Evolutionary conservation across 192 early-diverging fungal genomes (phyloP), one percentile per base, ranked within the genome.

Genomic region (Lunasporangiospora selenospora): DNA sequence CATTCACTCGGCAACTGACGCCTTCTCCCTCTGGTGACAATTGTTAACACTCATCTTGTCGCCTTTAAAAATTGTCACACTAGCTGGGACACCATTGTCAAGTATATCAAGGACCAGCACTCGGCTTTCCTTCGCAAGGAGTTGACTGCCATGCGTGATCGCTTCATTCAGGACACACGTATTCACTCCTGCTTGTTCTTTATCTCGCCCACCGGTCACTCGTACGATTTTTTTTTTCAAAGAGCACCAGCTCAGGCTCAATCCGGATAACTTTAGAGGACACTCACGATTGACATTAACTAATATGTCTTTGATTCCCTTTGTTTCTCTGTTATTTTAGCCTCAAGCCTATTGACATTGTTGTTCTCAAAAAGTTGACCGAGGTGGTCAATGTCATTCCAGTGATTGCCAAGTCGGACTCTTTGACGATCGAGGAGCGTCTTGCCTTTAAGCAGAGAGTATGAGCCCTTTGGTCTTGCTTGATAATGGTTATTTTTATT

Each of bases 91-190:
- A 94, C 93, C n/a, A 93, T 99, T 58, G 88, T 95, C 75, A 97
- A 97, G 81, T 95, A 96, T 84, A 98, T 99, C 75, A 95, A 97
- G 84, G 97, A 97, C 75, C 97, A 98, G 83, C 96, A 99, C 84
- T 91, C 91, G 19, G 85, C 89, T 47, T 99, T 93, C 81, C 85
- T 99, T 44, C 89, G 94, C 76, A 93, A 95, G 77, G 97, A 99
- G 79, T 83, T 93, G 56, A 92, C 91, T 53, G 89, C 92, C 36
- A 82, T 81, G 69, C 89, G 96, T 67, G 96, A 96, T 56, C 84
- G 89, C 49, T 83, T 93, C 60, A 98, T 99, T 67, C 80, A 89
- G 76, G 97, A 99, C 77, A 94, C 95, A 30, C 86, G 95, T 62
- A 89, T 99, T 53, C 97, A 99, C 82, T 91, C 89, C 59, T 94